phyloP scores from a whole-genome alignment of 2,329 filamentous ascomycete species.

The Arachnomyces sp. region DNA sequence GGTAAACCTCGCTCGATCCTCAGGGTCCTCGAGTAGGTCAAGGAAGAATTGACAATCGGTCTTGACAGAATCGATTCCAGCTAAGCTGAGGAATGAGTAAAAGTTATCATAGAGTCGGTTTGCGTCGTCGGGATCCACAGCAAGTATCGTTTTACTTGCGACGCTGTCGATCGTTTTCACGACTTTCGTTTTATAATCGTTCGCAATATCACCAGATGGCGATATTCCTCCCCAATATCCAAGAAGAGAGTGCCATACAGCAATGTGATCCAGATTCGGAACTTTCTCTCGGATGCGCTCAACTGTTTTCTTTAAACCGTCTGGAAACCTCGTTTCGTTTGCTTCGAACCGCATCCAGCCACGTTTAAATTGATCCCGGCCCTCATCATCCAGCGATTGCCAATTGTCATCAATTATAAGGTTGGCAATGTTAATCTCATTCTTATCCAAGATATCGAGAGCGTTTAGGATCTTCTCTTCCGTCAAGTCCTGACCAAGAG shows the following conservation, averaged over 20 bases:
- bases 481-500: constrained; percentile 71
- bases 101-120: constrained; percentile 79
- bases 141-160: constrained; percentile 56
- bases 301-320: constrained; percentile 65
- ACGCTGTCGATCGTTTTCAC: constrained; percentile 49
- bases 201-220: constrained; percentile 62
- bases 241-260: constrained; percentile 85
- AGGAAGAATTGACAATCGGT: constrained; percentile 88
- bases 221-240: constrained; percentile 91
- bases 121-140: constrained; percentile 67
- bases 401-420: constrained; percentile 97
- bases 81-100: constrained; percentile 66
- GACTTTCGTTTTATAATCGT: constrained; percentile 64
- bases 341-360: constrained; percentile 81
- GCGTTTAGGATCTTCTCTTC: constrained; percentile 71
- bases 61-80: constrained; percentile 80
- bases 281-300: constrained; percentile 59
- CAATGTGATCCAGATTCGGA: constrained; percentile 69
- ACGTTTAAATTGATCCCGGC: constrained; percentile 43
- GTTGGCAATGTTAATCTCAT: constrained; percentile 69
- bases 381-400: constrained; percentile 63
- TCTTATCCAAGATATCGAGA: constrained; percentile 59
- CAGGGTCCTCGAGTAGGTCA: constrained; percentile 62
- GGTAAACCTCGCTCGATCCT: constrained; percentile 62
- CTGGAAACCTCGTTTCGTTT: constrained; percentile 67